Conservation (phyloP, 306 rosid genomes). For the Begonia fuchsioides region DNA sequence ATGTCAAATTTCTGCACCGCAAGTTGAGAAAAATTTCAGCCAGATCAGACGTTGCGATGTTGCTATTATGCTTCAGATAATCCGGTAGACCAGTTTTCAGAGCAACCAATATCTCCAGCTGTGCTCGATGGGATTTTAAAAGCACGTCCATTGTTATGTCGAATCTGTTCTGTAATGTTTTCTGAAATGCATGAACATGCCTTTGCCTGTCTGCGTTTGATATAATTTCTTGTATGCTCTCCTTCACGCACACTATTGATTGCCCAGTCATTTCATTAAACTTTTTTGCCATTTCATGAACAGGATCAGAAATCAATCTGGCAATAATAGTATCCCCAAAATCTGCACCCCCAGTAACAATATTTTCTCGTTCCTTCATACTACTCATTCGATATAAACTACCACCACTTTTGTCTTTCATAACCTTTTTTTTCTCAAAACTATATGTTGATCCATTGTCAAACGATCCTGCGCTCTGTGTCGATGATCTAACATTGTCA, state of each 20-base stretch:
- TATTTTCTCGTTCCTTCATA: constrained; percentile 57
- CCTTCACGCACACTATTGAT: constrained; percentile 37
- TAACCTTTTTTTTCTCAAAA: constrained; percentile 52
- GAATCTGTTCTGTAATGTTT: constrained; percentile 56
- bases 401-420: constrained; percentile 50
- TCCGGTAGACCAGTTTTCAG: constrained; percentile 60
- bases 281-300: constrained; percentile 52
- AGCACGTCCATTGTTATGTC: constrained; percentile 61
- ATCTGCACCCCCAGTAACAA: constrained; percentile 42
- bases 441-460: constrained; percentile 72
- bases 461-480: constrained; percentile 83
- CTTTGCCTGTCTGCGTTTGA: constrained; percentile 49
- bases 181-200: constrained; percentile 44
- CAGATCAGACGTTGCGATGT: constrained; percentile 44
- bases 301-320: constrained; percentile 60
- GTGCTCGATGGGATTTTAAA: constrained; percentile 56
- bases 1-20: constrained; percentile 60
- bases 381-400: constrained; percentile 57
- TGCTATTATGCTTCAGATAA: constrained; percentile 38
- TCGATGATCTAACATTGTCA: constrained; percentile 69
- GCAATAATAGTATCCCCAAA: constrained; percentile 54
- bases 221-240: constrained; percentile 53
- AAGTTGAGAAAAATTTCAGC: constrained; percentile 72
- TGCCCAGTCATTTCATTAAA: constrained; percentile 71
- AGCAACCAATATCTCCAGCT: constrained; percentile 77